Percentiles rank a stretch among this genome's conserved stretches.
Conservation (phyloP, 805 yeast genomes). For the Cyberlindnera mycetangii region DNA sequence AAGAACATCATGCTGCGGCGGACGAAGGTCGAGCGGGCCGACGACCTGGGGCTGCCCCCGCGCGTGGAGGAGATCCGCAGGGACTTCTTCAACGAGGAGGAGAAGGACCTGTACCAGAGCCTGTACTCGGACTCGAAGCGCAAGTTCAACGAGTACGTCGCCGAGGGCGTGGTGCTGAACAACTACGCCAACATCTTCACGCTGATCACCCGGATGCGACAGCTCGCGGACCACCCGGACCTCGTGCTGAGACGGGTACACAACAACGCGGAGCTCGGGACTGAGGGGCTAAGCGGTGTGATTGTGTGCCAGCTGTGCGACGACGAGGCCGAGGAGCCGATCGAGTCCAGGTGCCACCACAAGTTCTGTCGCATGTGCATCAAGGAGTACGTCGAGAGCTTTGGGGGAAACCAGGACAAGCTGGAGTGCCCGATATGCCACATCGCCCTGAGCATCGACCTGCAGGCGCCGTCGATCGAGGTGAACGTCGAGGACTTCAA, state of each 20-base stretch:
- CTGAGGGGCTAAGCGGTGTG: constrained; percentile 35
- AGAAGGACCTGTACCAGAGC: constrained; percentile 86
- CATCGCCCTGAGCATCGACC: constrained; percentile 85
- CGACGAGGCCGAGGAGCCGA: constrained; percentile 98
- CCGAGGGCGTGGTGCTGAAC: constrained; percentile 93
- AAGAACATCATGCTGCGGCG: constrained; percentile 87
- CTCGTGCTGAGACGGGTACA: constrained; percentile 74
- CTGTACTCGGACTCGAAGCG: constrained; percentile 84
- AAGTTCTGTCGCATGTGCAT: constrained; percentile 91
- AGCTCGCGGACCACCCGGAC: constrained; percentile 97
- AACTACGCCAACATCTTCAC: constrained; percentile 97
- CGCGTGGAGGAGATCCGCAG: constrained; percentile 85
- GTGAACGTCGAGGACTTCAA: constrained; percentile 53
- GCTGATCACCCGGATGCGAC: constrained; percentile 94
- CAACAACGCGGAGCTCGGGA: constrained; percentile 31
- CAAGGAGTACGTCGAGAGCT: constrained; percentile 84
- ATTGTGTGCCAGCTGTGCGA: constrained; percentile 92
- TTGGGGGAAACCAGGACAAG: constrained; percentile 52
- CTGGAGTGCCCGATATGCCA: constrained; percentile 96
- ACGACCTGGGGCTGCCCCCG: constrained; percentile 96
- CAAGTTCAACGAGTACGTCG: constrained; percentile 87
- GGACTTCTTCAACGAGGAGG: constrained; percentile 91
- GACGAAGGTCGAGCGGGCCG: constrained; percentile 95
- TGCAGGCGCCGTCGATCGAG: constrained; percentile 81
- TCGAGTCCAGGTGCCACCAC: constrained; percentile 92